Conservation (phyloP, 129 eudicot species). For the Helichrysum umbraculigerum region DNA sequence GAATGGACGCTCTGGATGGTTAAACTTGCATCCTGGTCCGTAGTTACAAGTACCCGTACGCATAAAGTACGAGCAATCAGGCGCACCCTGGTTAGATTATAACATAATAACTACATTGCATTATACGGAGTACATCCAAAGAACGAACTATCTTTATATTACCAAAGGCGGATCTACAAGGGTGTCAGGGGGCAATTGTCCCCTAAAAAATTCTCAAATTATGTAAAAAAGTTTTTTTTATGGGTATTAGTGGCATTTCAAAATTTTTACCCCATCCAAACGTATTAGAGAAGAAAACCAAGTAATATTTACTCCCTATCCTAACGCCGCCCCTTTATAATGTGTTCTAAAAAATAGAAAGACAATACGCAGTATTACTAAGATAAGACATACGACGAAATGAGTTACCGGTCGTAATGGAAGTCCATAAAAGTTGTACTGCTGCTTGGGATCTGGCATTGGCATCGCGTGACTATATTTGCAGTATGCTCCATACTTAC, state of each 20-base stretch:
- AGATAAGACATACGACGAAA: background rate
- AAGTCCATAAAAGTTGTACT: slow-evolving; percentile 3
- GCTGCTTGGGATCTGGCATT: background rate
- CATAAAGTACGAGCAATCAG: background rate
- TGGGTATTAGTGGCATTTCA: too few species aligned
- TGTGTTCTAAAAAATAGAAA: background rate
- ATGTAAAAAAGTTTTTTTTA: too few species aligned
- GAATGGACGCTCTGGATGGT: background rate
- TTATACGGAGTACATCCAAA: background rate
- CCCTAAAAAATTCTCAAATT: too few species aligned
- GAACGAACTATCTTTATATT: too few species aligned
- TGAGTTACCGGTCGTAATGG: slow-evolving; percentile 2
- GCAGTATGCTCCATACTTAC: background rate
- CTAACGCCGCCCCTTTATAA: background rate
- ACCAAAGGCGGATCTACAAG: too few species aligned
- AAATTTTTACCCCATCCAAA: background rate
- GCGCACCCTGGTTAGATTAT: background rate
- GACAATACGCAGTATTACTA: background rate
- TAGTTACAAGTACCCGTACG: background rate
- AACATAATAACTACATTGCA: background rate
- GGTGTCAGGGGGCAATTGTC: too few species aligned
- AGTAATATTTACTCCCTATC: background rate
- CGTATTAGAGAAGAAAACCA: too few species aligned
- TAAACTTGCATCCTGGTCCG: background rate
- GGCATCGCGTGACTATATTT: background rate